Conservation (phyloP, 495 filamentous ascomycete species). For the Aspergillus haitiensis region DNA sequence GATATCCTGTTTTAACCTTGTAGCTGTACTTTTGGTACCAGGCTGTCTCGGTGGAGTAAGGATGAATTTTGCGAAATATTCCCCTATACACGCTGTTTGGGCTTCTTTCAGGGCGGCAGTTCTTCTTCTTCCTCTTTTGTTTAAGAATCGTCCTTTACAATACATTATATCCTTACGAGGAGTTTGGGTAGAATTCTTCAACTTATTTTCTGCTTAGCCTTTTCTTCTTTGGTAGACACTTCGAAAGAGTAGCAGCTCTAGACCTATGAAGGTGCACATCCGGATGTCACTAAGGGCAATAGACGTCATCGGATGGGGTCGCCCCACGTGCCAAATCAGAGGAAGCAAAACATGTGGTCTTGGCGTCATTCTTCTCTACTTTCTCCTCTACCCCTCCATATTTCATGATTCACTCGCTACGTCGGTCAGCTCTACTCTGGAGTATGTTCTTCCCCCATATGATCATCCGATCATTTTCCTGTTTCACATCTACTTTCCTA, state of each 20-base stretch:
- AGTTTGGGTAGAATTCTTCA: not conserved
- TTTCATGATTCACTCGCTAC: not conserved
- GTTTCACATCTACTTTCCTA: not conserved
- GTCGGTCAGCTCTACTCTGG: slow-evolving; percentile 3
- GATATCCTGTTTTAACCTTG: slow-evolving; percentile 13
- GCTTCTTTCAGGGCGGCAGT: slow-evolving; percentile 19
- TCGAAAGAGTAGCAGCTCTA: no score
- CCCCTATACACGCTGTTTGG: slow-evolving; percentile 27
- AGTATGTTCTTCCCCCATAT: not conserved
- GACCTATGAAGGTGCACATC: not conserved
- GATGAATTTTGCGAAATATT: slow-evolving; percentile 19
- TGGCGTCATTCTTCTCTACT: slow-evolving; percentile 10
- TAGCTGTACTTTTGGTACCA: slow-evolving; percentile 14
- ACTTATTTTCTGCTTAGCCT: not conserved
- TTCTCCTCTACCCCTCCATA: slow-evolving; percentile 4
- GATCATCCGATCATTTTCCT: slow-evolving; percentile 10
- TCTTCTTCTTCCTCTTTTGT: not conserved
- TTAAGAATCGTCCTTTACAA: no score
- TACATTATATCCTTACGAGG: no score
- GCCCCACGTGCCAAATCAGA: slow-evolving; percentile 32
- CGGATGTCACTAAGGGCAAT: slow-evolving; percentile 8
- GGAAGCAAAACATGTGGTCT: slow-evolving; percentile 15
- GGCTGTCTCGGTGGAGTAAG: slow-evolving; percentile 7
- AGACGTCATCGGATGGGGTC: slow-evolving; percentile 29
- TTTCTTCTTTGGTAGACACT: not conserved